Base-by-base conservation (phyloP, 345 rosid species). In the Dipteronia dyeriana region DNA sequence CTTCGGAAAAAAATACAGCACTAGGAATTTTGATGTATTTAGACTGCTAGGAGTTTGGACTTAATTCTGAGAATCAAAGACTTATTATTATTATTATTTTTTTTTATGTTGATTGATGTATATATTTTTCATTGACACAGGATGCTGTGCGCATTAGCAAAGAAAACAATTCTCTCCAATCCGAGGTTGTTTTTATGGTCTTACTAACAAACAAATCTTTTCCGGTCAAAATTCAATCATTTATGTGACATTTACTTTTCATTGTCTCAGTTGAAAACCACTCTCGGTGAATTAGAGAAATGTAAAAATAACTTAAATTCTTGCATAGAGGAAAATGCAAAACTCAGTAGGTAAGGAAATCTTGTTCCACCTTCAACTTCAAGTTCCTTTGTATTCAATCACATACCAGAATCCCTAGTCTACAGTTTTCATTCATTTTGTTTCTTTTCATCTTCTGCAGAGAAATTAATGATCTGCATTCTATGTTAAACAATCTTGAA, bases 241-340 rank as follows among this genome's bases (percentile, higher is more conserved):
- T 5, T 54, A n/a, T 67, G 23, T 81, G 57, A 71, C 78, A 54
- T 41, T 70, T 47, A 43, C 59, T 76, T 76, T 77, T 80, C 68
- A 74, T 76, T 69, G 13, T 83, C 76, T 59, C 91, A 93, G 94
- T 80, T 93, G 82, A 82, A 86, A 81, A 90, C 76, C 68, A 86
- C 94, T 60, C 75, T 72, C 49, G 75, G 71, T 69, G 92, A 95
- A 84, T 84, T 91, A 74, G 96, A 93, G 79, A 88, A 87, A 75
- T 90, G 98, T 89, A 89, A 87, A 78, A 22, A n/a, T 75, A 89
- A 86, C 63, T 88, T 93, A 63, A 87, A 75, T 73, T 85, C 89
- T 84, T 95, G 95, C 87, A 76, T 93, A 41, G 91, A 92, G 80
- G 96, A 95, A 70, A 95, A 95, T 83, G 87, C 87, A 75, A 90